phyloP scores from a whole-genome alignment of 75 land plant species.

The Pinus taeda region DNA sequence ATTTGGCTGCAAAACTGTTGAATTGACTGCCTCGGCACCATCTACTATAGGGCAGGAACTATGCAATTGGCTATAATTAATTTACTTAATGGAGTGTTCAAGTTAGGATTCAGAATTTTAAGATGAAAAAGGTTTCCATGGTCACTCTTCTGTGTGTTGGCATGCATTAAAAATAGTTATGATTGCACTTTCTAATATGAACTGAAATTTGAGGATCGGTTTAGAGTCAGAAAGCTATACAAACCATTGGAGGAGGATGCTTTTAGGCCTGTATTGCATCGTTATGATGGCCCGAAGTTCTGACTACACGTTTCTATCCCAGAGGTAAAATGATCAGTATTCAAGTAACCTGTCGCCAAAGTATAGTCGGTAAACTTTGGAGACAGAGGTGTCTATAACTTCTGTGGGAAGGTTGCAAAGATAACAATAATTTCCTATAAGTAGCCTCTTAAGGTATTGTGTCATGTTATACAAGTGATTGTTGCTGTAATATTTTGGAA shows the following conservation, averaged over 20 bases:
- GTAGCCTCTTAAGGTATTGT: background rate
- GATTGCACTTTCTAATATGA: background rate
- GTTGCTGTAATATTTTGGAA: background rate
- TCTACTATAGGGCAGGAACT: background rate
- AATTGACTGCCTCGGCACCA: background rate
- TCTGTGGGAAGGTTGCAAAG: background rate
- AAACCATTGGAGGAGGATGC: constrained; percentile 82
- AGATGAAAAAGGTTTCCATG: background rate
- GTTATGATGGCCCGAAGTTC: constrained; percentile 91
- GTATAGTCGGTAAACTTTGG: background rate
- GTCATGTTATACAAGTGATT: background rate
- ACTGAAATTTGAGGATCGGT: constrained; percentile 55
- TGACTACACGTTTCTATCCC: constrained; percentile 38
- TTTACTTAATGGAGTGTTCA: background rate
- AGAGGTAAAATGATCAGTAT: constrained; percentile 16
- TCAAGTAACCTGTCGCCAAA: background rate
- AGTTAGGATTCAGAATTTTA: background rate
- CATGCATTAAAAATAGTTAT: background rate
- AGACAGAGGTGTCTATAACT: background rate
- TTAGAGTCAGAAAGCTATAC: constrained; percentile 73
- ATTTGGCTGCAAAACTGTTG: background rate
- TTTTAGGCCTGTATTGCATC: constrained; percentile 83
- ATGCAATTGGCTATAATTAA: background rate
- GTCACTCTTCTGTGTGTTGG: background rate
- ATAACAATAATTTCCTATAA: background rate